Evolutionary conservation across 2,329 filamentous ascomycete genomes (phyloP), one percentile per base, ranked within the genome.

Genomic region (Hysterium pulicare): DNA sequence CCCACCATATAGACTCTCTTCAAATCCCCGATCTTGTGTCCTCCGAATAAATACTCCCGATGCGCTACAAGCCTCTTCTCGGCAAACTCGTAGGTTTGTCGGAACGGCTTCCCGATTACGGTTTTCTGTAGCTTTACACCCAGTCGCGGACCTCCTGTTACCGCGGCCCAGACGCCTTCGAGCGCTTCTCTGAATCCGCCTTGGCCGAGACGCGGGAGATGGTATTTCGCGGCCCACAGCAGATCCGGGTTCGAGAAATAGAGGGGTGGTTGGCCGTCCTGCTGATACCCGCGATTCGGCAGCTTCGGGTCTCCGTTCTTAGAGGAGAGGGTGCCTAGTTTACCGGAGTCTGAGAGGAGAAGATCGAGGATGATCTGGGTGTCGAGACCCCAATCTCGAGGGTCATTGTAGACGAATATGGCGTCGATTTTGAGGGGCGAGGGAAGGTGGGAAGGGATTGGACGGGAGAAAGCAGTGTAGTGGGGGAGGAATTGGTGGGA

Each of bases 321-420:
- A 9, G 74, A 51, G 0, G 87, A 91, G 32, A 87, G 75, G 0
- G 91, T 96, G 20, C 91, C 93, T 3, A 95, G 63, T 43, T 87
- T 80, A 15, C 93, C 93, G n/a, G 76, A 57, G 15, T 80, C 74
- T 0, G 90, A 95, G 31, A 95, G 75, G 5, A 97, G 72, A 9
- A 95, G 71, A 66, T 98, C 93, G 41, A 86, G 68, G 44, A 97
- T 85, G 54, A 97, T 72, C 61, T 95, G 87, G 2, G 82, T 82
- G 65, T 97, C 91, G 8, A 96, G 77, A 1, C 87, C 90, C 93
- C 93, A 98, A 71, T 98, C 93, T 42, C 93, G 81, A 3, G 93
- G 90, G 67, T 97, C 93, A 64, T 95, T 95, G 76, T 91, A 96
- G 5, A 96, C 86, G 58, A 97, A 86, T 21, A 97, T 81, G 21